Conservation (phyloP, 2,329 filamentous ascomycete species). For the Paraphaeosphaeria sporulosa region DNA sequence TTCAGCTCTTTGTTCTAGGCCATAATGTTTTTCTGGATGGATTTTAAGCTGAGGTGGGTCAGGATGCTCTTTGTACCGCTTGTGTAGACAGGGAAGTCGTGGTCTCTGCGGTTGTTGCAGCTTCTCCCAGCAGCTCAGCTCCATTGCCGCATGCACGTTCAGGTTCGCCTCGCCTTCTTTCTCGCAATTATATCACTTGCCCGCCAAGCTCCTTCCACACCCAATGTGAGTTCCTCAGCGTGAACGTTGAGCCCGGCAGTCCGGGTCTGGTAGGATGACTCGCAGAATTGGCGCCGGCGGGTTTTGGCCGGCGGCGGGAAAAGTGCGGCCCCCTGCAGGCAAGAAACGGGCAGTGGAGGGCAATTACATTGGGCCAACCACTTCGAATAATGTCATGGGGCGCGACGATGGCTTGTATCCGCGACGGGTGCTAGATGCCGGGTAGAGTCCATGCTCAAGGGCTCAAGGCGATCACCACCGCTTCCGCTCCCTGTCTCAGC, state of each 20-base stretch:
- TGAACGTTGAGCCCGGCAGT: neutral
- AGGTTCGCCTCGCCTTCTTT: neutral
- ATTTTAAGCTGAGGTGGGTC: neutral
- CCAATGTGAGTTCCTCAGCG: neutral
- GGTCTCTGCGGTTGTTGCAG: no score
- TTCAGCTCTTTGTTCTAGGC: neutral
- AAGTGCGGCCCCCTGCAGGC: neutral
- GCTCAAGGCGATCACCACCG: constrained; percentile 1
- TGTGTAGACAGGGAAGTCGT: neutral
- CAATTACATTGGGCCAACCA: constrained; percentile 10
- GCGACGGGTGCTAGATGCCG: constrained; percentile 4
- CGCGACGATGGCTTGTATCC: neutral
- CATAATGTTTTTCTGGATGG: no score
- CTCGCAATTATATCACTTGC: neutral
- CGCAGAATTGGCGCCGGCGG: constrained; percentile 1
- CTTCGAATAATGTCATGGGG: neutral
- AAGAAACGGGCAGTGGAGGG: constrained; percentile 1
- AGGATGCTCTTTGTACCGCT: neutral
- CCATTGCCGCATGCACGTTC: no score
- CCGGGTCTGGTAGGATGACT: neutral
- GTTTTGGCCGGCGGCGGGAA: neutral
- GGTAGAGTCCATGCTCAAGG: neutral
- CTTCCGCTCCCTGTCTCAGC: constrained; percentile 2
- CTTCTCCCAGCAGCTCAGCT: no score
- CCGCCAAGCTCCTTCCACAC: neutral